Percentiles rank a stretch among this genome's conserved stretches.
Conservation (phyloP, 2,329 filamentous ascomycete species). For the Nigrospora oryzae region DNA sequence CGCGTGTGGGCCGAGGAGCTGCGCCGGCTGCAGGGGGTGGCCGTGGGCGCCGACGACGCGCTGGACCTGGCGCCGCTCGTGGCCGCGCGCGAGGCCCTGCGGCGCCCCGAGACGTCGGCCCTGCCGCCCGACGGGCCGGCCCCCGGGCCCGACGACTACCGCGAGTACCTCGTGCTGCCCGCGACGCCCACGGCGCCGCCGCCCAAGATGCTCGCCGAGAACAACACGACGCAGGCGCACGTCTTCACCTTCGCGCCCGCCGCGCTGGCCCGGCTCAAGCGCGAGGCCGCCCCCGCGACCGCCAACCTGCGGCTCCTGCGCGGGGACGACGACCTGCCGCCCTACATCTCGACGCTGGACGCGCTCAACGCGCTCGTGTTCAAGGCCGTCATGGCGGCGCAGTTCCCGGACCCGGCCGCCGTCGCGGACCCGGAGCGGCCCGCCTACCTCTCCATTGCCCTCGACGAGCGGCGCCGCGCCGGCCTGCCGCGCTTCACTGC, state of each 20-base stretch:
- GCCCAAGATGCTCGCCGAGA: background rate
- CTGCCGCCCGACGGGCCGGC: slow-evolving; percentile 1
- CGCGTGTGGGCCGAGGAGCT: slow-evolving; percentile 26
- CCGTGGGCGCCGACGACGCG: background rate
- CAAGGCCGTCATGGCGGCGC: slow-evolving; percentile 1
- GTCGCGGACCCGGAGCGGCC: background rate
- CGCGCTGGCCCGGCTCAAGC: slow-evolving; percentile 12
- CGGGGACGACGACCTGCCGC: background rate
- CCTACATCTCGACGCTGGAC: slow-evolving; percentile 4
- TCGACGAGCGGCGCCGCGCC: background rate
- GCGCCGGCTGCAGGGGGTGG: slow-evolving; percentile 17
- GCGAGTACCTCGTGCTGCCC: background rate
- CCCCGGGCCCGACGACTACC: background rate
- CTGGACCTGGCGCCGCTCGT: background rate
- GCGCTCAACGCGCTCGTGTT: slow-evolving; percentile 3
- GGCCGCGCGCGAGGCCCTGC: background rate
- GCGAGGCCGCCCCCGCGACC: background rate
- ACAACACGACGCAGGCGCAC: background rate
- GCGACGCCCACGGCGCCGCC: background rate
- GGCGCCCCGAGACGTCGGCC: background rate
- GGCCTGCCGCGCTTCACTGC: background rate
- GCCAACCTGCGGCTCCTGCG: background rate
- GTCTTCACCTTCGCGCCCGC: slow-evolving; percentile 12
- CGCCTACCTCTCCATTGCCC: slow-evolving; percentile 5
- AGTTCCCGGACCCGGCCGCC: background rate